Evolutionary conservation across 768 basidiomycete species (phyloP).

Genomic region (Suillus placidus): DNA sequence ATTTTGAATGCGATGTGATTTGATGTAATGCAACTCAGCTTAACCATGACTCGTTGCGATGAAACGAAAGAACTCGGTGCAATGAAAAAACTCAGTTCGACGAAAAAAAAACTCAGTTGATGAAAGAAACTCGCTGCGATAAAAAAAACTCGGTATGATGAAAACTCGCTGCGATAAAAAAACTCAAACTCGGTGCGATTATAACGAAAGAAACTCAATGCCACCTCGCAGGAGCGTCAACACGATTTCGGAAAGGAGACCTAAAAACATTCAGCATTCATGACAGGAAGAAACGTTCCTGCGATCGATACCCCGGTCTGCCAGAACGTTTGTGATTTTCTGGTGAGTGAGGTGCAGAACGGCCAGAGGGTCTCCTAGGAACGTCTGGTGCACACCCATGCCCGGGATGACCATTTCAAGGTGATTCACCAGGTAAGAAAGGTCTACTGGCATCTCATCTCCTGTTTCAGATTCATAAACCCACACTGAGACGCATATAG

Average conservation of each 20-base stretch:
- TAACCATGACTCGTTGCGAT: too few relatives aligned
- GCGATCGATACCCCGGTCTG: conserved; percentile 28
- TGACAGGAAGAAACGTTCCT: conserved; percentile 36
- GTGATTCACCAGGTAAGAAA: conserved; percentile 38
- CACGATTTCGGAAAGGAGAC: conserved; percentile 48
- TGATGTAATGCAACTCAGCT: too few relatives aligned
- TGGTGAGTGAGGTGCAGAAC: conserved; percentile 36
- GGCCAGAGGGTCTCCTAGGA: conserved; percentile 5
- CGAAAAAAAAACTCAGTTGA: too few relatives aligned
- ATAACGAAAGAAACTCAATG: too few relatives aligned
- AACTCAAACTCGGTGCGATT: too few relatives aligned
- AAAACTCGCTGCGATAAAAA: too few relatives aligned
- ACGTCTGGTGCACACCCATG: conserved; percentile 7
- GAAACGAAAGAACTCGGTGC: too few relatives aligned
- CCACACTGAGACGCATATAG: conserved; percentile 35
- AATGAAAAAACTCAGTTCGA: too few relatives aligned
- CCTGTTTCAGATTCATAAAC: conserved; percentile 45
- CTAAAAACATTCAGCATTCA: conserved; percentile 31
- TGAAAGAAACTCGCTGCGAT: too few relatives aligned
- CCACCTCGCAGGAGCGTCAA: conserved; percentile 49
- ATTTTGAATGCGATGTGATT: too few relatives aligned
- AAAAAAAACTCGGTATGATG: too few relatives aligned
- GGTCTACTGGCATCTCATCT: conserved; percentile 43
- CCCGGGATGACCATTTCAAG: conserved; percentile 40
- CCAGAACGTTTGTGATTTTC: conserved; percentile 39